Evolutionary conservation across 495 filamentous ascomycete species (phyloP).

Genomic region (Aspergillus sparsus): DNA sequence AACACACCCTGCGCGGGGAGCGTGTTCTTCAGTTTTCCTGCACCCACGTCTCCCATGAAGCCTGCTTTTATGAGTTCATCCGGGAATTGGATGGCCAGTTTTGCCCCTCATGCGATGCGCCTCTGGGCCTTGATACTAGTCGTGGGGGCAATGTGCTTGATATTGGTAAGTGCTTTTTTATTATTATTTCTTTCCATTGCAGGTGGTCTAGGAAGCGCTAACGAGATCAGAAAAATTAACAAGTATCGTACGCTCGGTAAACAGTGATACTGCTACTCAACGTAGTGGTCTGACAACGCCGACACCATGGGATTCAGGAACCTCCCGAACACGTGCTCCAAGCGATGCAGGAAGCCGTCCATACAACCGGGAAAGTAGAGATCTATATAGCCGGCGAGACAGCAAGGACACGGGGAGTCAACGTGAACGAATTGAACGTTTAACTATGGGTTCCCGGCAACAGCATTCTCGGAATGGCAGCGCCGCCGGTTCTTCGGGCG

Average conservation of each 20-base stretch:
- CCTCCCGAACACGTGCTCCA: slow-evolving; percentile 47
- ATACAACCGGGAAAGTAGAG: slow-evolving; percentile 38
- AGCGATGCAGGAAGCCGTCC: slow-evolving; percentile 47
- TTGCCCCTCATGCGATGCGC: slow-evolving; percentile 93
- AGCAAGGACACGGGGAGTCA: slow-evolving; percentile 57
- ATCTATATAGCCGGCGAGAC: slow-evolving; percentile 51
- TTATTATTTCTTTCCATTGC: not conserved
- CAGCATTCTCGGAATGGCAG: slow-evolving; percentile 71
- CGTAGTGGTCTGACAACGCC: slow-evolving; percentile 57
- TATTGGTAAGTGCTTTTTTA: slow-evolving; percentile 67
- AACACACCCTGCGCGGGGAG: slow-evolving; percentile 94
- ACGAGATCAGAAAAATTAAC: slow-evolving; percentile 79
- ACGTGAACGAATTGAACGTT: slow-evolving; percentile 61
- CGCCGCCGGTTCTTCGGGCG: slow-evolving; percentile 69
- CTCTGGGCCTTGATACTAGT: slow-evolving; percentile 90
- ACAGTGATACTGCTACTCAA: slow-evolving; percentile 58
- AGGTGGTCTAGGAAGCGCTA: too few species aligned
- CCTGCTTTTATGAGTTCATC: slow-evolving; percentile 99
- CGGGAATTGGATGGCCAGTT: slow-evolving; percentile 92
- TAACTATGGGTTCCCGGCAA: slow-evolving; percentile 53
- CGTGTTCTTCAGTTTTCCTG: slow-evolving; percentile 96
- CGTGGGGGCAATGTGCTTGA: slow-evolving; percentile 93
- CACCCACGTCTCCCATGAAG: slow-evolving; percentile 93
- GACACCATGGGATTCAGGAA: slow-evolving; percentile 60
- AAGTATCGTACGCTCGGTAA: slow-evolving; percentile 86